Base-by-base conservation (phyloP, 192 early-diverging fungal species). In the Ambispora gerdemannii region DNA sequence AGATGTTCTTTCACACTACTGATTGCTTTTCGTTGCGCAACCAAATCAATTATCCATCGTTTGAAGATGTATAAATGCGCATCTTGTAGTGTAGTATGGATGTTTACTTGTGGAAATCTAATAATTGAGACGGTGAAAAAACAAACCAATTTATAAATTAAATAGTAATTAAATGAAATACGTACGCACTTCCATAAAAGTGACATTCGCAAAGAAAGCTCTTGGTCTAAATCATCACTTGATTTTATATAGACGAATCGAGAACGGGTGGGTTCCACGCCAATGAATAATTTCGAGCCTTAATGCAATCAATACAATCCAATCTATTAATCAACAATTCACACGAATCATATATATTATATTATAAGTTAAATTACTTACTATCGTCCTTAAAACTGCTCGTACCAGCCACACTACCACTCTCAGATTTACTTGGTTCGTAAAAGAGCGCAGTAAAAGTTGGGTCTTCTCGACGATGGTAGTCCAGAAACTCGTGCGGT, bases 21-120 rank as follows among this genome's bases (percentile, higher is more conserved):
- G 32, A 92, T 84, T 17, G 80, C 79, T 17, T 85, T 83, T 74
- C 91, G 82, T 74, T 81, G 77, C 15, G 75, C 78, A 8, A 80
- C 74, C 63, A 93, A 75, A 76, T 98, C 94, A 59, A 96, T 75
- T 1, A 99, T 89, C 97, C 97, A 99, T 33, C 84, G 81, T 69
- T 94, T 91, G 77, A 96, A 91, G 13, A 98, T 85, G 70, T 98
- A 99, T 24, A 97, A 63, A 71, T 97, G 97, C 6, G 92, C 90
- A 77, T 97, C 93, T 67, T 91, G 87, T 70, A 97, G 82, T 50
- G 91, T 84, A 51, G 91, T 89, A 59, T 89, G 85, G 33, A 99
- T 72, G 34, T 87, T 82, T 62, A 96, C 78, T 1, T 84, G 83
- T 6, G 94, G 93, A 71, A 95, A 98, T 77, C 88, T 73, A 92